Evolutionary conservation across 1,139 yeast species (phyloP).

Genomic region (Arxiozyma telluris): DNA sequence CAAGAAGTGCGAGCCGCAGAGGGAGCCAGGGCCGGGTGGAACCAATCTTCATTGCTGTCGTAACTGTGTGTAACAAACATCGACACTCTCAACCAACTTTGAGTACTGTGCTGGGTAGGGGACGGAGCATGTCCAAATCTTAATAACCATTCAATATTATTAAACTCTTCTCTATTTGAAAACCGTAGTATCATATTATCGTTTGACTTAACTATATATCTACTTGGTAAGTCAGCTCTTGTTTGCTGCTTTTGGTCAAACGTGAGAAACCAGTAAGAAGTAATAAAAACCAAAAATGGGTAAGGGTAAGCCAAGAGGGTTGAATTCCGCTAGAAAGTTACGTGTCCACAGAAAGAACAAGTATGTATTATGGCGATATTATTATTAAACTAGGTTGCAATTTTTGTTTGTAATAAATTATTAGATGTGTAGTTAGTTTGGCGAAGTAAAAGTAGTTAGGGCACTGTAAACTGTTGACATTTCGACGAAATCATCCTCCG

Average conservation of each 20-base stretch:
- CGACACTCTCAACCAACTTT: neutral
- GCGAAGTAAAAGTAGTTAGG: neutral
- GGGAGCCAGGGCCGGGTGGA: no score
- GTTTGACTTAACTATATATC: no score
- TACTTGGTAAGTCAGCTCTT: no score
- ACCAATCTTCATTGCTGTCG: neutral
- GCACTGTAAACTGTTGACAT: no score
- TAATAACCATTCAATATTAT: neutral
- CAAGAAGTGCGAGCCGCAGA: no score
- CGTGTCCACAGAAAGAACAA: slow-evolving; percentile 99
- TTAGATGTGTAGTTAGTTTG: neutral
- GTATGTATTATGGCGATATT: slow-evolving; percentile 1
- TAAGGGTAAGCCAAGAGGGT: slow-evolving; percentile 47
- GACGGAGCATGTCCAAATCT: neutral
- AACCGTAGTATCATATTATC: no score
- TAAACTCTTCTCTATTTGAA: neutral
- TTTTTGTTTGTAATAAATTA: neutral
- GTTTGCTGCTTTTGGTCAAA: neutral
- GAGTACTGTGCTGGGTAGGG: neutral
- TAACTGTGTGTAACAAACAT: neutral
- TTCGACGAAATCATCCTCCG: no score
- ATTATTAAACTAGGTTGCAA: neutral
- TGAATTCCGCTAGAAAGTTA: slow-evolving; percentile 99
- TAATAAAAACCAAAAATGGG: slow-evolving; percentile 30
- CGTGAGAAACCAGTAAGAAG: neutral